phyloP scores from a whole-genome alignment of 306 rosid species.

The Gillenia trifoliata region DNA sequence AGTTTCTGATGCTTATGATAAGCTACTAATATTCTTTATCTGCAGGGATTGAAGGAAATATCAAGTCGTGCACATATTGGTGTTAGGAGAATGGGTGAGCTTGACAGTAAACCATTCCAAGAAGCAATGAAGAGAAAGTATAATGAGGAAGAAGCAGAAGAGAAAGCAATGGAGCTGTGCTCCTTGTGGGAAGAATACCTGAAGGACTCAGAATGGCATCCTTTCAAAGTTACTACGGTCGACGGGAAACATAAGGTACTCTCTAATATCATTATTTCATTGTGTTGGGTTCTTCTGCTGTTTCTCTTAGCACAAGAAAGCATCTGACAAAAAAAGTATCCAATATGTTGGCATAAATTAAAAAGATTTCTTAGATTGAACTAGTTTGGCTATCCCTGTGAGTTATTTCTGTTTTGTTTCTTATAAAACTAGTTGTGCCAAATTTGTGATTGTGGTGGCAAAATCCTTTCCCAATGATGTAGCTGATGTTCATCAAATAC shows the following conservation, averaged over 20 bases:
- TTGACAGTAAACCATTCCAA: conserved; percentile 65
- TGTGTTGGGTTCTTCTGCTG: conserved; percentile 5
- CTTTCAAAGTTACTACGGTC: conserved; percentile 47
- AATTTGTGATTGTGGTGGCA: neutral
- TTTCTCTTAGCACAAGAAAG: conserved; percentile 13
- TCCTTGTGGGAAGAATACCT: conserved; percentile 91
- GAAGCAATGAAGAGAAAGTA: conserved; percentile 73
- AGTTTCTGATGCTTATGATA: neutral
- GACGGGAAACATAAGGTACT: conserved; percentile 56
- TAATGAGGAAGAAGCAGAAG: conserved; percentile 74
- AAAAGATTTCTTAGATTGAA: neutral
- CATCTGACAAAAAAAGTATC: neutral
- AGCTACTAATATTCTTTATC: conserved; percentile 16
- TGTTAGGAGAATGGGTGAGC: conserved; percentile 96
- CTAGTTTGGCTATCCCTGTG: neutral
- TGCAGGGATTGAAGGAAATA: conserved; percentile 63
- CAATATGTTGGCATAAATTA: neutral
- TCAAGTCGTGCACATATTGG: conserved; percentile 45
- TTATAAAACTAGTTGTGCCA: neutral
- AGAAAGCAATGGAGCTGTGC: conserved; percentile 76
- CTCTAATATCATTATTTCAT: neutral
- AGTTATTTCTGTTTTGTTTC: neutral
- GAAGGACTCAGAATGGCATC: conserved; percentile 96
- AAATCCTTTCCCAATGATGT: neutral
- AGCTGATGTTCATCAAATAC: neutral